Base-by-base conservation (phyloP, 208 protist genomes). In the Leishmania guyanensis region DNA sequence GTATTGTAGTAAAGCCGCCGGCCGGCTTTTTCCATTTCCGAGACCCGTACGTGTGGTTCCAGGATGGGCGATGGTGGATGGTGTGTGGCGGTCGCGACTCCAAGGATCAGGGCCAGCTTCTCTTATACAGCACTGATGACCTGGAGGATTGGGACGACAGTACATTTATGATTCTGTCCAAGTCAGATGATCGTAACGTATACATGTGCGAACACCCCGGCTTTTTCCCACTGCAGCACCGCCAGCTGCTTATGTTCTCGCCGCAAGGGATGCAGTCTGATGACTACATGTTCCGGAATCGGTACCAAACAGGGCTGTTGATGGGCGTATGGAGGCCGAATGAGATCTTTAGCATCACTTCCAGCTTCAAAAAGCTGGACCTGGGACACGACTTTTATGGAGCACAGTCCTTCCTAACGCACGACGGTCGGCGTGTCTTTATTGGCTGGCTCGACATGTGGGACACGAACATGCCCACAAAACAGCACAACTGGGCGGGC, bases 71-170 rank as follows among this genome's bases (percentile, higher is more conserved):
- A 8, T 93, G 88, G 84, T 93, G 88, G 86, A 93, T 93, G 90
- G 80, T 93, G 43, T 93, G 90, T 62, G 87, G 87, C 0, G 90
- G 70, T 8, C 79, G 86, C 5, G 90, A 93, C 75, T 78, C 74
- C 12, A 91, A 93, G 68, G 90, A 91, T n/a, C 88, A 93, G 51
- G 88, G 87, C 6, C 90, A 93, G 53, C 80, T 91, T n/a, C 81
- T 93, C n/a, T 83, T 93, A 3, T 91, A 93, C 73, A 90, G 75
- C 74, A 93, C 90, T 10, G 90, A 93, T 64, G 90, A 93, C 62
- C 62, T 91, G 17, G 88, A 93, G 64, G 90, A 93, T 64, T 93
- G 90, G 88, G 90, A 93, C 62, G 90, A 93, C 72, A 91, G 90
- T 68, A 89, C 81, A 48, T 91, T 86, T 79, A 90, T 83, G 36